Conservation (phyloP, 805 yeast genomes). For the Cyberlindnera mycetangii region DNA sequence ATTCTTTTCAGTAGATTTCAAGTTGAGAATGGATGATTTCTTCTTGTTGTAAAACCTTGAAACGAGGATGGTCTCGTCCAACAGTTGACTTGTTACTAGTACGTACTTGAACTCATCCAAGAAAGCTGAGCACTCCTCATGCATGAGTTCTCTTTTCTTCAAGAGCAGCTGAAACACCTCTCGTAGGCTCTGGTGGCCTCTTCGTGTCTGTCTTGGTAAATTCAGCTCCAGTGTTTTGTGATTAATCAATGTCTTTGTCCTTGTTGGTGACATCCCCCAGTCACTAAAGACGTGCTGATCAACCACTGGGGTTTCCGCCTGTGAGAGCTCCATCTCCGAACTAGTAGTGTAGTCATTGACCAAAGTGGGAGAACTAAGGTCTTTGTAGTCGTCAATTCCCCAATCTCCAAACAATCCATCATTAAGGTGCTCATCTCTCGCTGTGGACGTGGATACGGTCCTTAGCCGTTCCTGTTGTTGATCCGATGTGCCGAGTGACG, state of each 20-base stretch:
- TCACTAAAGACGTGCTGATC: conserved; percentile 11
- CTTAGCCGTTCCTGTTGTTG: not conserved
- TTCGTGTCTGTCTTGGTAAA: not conserved
- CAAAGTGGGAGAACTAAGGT: conserved; percentile 27
- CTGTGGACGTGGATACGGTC: not conserved
- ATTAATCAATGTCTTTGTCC: too few species aligned
- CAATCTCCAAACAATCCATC: conserved; percentile 24
- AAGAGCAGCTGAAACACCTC: conserved; percentile 3
- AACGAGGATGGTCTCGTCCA: conserved; percentile 37
- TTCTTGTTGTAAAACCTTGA: conserved; percentile 24
- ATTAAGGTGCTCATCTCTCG: not conserved
- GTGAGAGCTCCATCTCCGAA: conserved; percentile 11
- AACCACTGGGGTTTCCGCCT: conserved; percentile 6
- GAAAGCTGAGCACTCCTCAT: conserved; percentile 28
- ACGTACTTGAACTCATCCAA: conserved; percentile 50
- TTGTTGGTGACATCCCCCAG: conserved; percentile 21
- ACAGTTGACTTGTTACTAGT: conserved; percentile 45
- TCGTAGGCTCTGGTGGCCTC: not conserved
- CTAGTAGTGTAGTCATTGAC: conserved; percentile 18
- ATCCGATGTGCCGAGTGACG: conserved; percentile 1
- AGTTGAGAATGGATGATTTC: conserved; percentile 10
- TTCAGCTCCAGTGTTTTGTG: too few species aligned
- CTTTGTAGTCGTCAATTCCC: conserved; percentile 25
- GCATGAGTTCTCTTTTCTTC: conserved; percentile 9
- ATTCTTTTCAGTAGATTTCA: not conserved